These are phyloP conservation scores for Xylariaceae sp. DNA, from an alignment of 2,329 filamentous ascomycete species.

Conservation along the genomic window DNA sequence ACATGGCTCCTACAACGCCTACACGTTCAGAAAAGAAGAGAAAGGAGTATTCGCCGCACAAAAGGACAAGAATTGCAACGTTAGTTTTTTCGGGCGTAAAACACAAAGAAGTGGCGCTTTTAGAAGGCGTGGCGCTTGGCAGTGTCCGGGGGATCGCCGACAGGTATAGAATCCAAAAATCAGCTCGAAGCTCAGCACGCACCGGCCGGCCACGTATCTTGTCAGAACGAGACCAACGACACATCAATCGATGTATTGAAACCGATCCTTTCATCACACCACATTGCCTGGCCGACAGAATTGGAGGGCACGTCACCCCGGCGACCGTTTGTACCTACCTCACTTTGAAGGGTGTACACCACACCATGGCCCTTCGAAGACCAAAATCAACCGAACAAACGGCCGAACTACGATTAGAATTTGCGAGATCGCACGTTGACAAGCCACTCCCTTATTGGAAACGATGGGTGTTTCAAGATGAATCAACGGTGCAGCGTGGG, in stretches of 20 bases:
- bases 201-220: neutral
- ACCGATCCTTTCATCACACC: neutral
- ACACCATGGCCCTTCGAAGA: neutral
- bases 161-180: neutral
- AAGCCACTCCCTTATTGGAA: neutral
- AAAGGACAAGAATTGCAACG: neutral
- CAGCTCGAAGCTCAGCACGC: neutral
- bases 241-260: neutral
- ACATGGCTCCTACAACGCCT: neutral
- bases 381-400: neutral
- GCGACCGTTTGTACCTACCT: neutral
- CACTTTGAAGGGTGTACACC: neutral
- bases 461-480: neutral
- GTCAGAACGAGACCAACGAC: neutral
- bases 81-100: neutral
- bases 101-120: neutral
- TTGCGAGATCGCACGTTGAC: neutral
- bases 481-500: neutral
- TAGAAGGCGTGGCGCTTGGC: neutral
- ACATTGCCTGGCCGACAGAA: neutral
- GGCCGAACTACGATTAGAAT: neutral
- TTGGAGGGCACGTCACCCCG: neutral
- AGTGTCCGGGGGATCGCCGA: neutral
- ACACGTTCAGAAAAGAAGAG: neutral
- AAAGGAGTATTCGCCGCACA: conserved; percentile 3